These are phyloP conservation scores for Cantharellus anzutake DNA, from an alignment of 768 basidiomycete species.

Conservation along the genomic window DNA sequence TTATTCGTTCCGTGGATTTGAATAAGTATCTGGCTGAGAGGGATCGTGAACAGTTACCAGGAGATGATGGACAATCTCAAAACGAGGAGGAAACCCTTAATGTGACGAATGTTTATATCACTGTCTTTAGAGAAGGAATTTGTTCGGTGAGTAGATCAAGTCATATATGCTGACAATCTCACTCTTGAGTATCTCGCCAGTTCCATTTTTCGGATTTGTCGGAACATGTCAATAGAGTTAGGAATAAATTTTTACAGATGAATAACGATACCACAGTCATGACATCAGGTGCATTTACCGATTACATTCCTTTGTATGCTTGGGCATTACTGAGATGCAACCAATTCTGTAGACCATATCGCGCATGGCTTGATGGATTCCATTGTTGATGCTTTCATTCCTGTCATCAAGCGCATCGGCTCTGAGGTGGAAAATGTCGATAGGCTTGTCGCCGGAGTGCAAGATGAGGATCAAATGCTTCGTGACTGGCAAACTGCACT, in stretches of 20 bases:
- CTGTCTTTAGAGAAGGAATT: conserved; percentile 78
- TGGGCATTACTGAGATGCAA: neutral
- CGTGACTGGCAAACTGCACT: neutral
- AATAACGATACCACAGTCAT: conserved; percentile 38
- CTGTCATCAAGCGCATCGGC: conserved; percentile 62
- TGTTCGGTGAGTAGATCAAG: conserved; percentile 33
- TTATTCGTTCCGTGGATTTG: conserved; percentile 62
- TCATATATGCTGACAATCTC: neutral
- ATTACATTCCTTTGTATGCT: neutral
- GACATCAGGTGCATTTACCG: conserved; percentile 39
- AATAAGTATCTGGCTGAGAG: neutral
- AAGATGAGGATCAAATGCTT: neutral
- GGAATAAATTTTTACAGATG: conserved; percentile 44
- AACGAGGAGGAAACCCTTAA: neutral
- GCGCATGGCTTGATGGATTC: conserved; percentile 85
- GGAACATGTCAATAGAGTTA: conserved; percentile 65
- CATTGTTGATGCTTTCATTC: conserved; percentile 86
- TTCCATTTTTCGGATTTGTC: conserved; percentile 84
- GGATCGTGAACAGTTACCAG: neutral
- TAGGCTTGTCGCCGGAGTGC: conserved; percentile 27
- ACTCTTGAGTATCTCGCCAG: conserved; percentile 20
- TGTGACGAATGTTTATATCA: conserved; percentile 41
- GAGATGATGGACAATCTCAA: neutral
- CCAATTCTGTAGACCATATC: conserved; percentile 54
- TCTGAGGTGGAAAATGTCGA: conserved; percentile 65